phyloP scores from a whole-genome alignment of 805 yeast species.

The Hanseniaspora hatyaiensis region DNA sequence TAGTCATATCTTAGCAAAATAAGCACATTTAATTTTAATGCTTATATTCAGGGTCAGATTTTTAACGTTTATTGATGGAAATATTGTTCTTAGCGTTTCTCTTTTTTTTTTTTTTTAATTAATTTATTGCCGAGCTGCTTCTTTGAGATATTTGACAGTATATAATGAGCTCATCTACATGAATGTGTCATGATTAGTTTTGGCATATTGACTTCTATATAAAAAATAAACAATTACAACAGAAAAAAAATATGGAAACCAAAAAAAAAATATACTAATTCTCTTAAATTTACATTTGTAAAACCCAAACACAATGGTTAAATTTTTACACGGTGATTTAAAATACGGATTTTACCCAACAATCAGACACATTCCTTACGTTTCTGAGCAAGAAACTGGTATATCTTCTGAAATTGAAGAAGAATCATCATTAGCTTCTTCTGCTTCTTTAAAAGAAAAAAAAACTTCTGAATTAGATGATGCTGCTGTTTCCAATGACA shows the following conservation, averaged over 20 bases:
- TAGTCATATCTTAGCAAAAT: no score
- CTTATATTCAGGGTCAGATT: no score
- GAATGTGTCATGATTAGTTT: no score
- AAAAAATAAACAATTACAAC: no score
- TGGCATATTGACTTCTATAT: no score
- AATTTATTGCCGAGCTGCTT: no score
- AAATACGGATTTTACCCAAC: conserved; percentile 31
- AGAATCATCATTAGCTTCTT: not conserved
- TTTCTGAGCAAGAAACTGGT: conserved; percentile 16
- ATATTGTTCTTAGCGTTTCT: no score
- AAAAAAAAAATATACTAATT: not conserved
- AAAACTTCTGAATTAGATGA: not conserved
- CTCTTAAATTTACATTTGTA: not conserved
- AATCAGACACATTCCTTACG: conserved; percentile 25
- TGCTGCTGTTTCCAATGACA: not conserved
- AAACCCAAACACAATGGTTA: conserved; percentile 18
- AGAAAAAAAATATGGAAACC: not conserved
- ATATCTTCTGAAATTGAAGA: not conserved
- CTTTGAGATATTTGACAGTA: no score
- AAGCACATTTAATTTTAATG: no score
- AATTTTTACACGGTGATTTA: conserved; percentile 24
- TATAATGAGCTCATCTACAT: no score
- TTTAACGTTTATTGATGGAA: no score
- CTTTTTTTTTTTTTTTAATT: no score
- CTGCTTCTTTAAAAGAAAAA: conserved; percentile 2